These are phyloP conservation scores for Pseudopyrenochaeta lycopersici DNA, from an alignment of 2,329 filamentous ascomycete genomes.

Conservation along the genomic window DNA sequence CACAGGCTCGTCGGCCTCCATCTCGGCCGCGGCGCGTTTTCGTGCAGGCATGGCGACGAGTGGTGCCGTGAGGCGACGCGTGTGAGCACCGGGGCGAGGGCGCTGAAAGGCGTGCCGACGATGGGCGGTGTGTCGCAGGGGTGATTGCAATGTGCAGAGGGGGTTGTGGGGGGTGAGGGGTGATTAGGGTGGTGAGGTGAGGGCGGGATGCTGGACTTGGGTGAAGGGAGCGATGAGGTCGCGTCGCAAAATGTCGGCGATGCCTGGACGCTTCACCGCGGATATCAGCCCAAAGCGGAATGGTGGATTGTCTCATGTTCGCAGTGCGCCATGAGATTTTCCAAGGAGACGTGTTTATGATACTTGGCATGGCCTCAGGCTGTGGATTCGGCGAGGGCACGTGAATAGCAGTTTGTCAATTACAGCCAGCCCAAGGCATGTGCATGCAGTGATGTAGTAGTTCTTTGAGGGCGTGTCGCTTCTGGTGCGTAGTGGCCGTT, in stretches of 20 bases:
- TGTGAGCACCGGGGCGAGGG: conserved; percentile 16
- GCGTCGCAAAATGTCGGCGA: conserved; percentile 10
- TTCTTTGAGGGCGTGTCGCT: too few relatives aligned
- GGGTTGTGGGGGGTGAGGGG: conserved; percentile 2
- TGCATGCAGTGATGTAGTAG: too few relatives aligned
- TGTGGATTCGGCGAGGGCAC: neutral
- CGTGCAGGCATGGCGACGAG: conserved; percentile 45
- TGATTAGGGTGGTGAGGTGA: conserved; percentile 12
- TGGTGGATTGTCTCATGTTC: neutral
- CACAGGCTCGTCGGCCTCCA: conserved; percentile 60
- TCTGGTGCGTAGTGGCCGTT: too few relatives aligned
- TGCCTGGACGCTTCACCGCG: conserved; percentile 5
- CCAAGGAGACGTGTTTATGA: neutral
- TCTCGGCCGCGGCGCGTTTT: conserved; percentile 59
- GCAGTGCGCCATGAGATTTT: neutral
- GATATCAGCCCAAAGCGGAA: conserved; percentile 5
- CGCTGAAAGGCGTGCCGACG: neutral
- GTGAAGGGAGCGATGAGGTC: conserved; percentile 8
- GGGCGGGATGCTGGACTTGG: conserved; percentile 9
- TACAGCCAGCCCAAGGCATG: too few relatives aligned
- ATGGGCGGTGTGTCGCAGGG: neutral
- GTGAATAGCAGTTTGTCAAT: neutral
- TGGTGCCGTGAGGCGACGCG: conserved; percentile 46
- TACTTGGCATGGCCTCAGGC: neutral
- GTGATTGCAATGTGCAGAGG: neutral